Evolutionary conservation across 768 basidiomycete species (phyloP), one percentile per base, ranked within the genome.

Genomic region (Amanita pseudoporphyria): DNA sequence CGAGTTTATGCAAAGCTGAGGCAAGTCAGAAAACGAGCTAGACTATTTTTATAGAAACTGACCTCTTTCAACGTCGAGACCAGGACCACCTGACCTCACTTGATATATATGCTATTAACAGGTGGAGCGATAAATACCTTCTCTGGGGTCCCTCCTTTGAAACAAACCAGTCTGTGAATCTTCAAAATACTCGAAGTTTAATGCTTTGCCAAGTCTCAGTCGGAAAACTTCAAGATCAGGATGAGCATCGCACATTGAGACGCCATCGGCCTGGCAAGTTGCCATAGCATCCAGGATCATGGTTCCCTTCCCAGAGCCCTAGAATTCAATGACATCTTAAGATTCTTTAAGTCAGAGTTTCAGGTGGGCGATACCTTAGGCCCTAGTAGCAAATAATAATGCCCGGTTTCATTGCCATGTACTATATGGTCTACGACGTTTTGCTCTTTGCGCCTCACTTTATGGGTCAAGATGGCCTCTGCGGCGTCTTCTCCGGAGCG

Each of bases 141-240:
- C 89, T 60, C 83, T 67, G 14, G 90, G 89, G 68, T 95, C 89
- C 35, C 82, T 71, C 49, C 89, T 67, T 59, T 87, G 86, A 66
- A 92, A 92, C 19, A 94, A 64, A 6, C 81, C 82, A 2, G 78
- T 81, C 62, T 88, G 86, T 21, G 81, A 83, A 60, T 88, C 86
- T 66, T 88, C 87, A 53, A 85, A 82, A 67, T 75, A 92, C 61
- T 95, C 91, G 58, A 82, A 91, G 57, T 91, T 87, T 35, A 92
- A 66, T 9, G 87, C 82, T 63, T 90, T 90, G 41, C 91, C 91
- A 21, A 95, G 72, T 36, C 89, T 79, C 35, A 92, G 72, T 49
- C 84, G 74, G 67, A 94, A 90, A 28, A 93, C 86, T 62, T 91
- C 87, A 14, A 93, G 71, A 64, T 91, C 87, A 16, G 86, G 86